Conservation (phyloP, 805 yeast species). For the Zygotorulaspora florentina region DNA sequence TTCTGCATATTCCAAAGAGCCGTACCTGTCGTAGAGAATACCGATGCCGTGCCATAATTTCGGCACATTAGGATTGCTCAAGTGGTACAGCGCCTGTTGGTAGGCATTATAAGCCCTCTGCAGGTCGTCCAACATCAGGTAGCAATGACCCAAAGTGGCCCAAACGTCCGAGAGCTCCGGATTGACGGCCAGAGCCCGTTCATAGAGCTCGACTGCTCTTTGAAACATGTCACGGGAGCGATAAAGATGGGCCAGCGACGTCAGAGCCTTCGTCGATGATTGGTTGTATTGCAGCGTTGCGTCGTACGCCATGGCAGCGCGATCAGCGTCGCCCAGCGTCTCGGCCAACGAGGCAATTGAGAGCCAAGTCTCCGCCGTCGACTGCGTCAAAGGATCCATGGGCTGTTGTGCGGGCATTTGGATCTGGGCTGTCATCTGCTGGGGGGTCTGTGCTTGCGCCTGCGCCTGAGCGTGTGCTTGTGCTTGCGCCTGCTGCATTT, state of each 20-base stretch:
- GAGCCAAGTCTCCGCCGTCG: slow-evolving; percentile 81
- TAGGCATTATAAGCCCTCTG: slow-evolving; percentile 95
- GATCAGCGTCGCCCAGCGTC: slow-evolving; percentile 78
- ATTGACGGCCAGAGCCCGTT: slow-evolving; percentile 73
- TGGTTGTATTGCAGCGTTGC: slow-evolving; percentile 83
- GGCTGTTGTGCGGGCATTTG: slow-evolving; percentile 27
- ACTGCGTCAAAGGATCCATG: slow-evolving; percentile 39
- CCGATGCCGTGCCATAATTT: slow-evolving; percentile 99
- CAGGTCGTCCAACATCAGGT: slow-evolving; percentile 91
- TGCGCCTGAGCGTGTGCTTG: slow-evolving; percentile 7
- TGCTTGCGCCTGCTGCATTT: slow-evolving; percentile 10
- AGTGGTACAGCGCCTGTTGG: slow-evolving; percentile 88
- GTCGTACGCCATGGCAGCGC: slow-evolving; percentile 85
- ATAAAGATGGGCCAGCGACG: slow-evolving; percentile 82
- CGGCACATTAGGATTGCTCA: slow-evolving; percentile 92
- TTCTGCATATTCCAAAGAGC: slow-evolving; percentile 94
- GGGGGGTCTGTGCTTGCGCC: slow-evolving; percentile 6
- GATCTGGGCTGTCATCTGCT: not conserved
- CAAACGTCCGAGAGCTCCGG: slow-evolving; percentile 94
- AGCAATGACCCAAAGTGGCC: slow-evolving; percentile 96
- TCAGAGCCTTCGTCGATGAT: slow-evolving; percentile 76
- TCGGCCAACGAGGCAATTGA: slow-evolving; percentile 90
- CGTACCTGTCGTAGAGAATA: slow-evolving; percentile 91
- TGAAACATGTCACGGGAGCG: slow-evolving; percentile 86
- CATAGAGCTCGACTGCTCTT: slow-evolving; percentile 91